A percentile compares a stretch with the other conserved stretches of the same genome.
Conservation (phyloP, 2,329 filamentous ascomycete species). For the Samsoniella hepiali region DNA sequence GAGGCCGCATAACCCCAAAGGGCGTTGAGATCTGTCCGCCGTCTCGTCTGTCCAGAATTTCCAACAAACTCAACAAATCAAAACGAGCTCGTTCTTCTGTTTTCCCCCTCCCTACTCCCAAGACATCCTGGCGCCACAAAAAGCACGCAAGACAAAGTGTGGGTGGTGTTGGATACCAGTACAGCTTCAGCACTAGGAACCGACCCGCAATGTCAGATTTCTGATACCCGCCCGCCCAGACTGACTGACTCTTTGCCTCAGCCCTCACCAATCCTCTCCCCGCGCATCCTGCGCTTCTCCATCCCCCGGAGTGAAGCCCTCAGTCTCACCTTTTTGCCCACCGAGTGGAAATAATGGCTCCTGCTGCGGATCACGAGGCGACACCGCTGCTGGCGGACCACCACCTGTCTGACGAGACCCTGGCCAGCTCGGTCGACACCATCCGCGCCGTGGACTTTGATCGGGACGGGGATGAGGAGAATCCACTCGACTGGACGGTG, state of each 20-base stretch:
- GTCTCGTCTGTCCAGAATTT: no score
- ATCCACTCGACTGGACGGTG: slow-evolving; percentile 14
- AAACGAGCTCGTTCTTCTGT: not conserved
- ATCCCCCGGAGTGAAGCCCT: not conserved
- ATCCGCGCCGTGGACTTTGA: slow-evolving; percentile 19
- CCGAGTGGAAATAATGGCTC: not conserved
- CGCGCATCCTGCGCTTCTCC: not conserved
- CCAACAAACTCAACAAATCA: no score
- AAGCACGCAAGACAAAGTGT: not conserved
- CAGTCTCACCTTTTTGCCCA: not conserved
- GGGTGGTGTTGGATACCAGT: not conserved
- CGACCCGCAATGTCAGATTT: not conserved
- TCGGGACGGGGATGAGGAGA: slow-evolving; percentile 22
- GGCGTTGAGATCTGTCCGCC: no score
- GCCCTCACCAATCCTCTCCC: not conserved
- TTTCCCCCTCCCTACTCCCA: not conserved
- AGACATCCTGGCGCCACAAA: not conserved
- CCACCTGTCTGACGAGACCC: not conserved
- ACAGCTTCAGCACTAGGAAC: not conserved
- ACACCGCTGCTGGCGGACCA: slow-evolving; percentile 2
- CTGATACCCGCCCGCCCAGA: not conserved
- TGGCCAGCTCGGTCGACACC: not conserved
- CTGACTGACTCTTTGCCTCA: not conserved
- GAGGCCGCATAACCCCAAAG: no score
- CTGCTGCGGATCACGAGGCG: slow-evolving; percentile 1